Evolutionary conservation across 2,329 filamentous ascomycete genomes (phyloP).

Genomic region (Calonectria honghensis): DNA sequence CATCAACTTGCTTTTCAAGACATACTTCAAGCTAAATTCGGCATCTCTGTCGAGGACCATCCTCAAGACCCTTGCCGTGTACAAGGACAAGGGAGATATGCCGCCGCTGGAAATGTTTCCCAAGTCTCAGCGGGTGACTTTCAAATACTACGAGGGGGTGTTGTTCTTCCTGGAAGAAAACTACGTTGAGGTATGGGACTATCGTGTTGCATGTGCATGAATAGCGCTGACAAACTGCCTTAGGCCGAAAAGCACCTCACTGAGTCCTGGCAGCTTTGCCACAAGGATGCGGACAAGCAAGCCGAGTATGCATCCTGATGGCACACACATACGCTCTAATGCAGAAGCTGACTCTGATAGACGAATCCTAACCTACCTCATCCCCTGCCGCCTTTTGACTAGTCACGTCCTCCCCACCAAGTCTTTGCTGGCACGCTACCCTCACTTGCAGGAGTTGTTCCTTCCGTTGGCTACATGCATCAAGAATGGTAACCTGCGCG

Average conservation of each 20-base stretch:
- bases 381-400: constrained; percentile 93
- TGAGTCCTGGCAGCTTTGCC: constrained; percentile 88
- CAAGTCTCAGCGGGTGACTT: constrained; percentile 93
- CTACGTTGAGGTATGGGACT: constrained; percentile 79
- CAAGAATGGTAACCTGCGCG: constrained; percentile 85
- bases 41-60: constrained; percentile 94
- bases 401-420: constrained; percentile 87
- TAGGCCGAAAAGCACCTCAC: constrained; percentile 88
- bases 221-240: constrained; percentile 34
- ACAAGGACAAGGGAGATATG: constrained; percentile 82
- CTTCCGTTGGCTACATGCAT: constrained; percentile 86
- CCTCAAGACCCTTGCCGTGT: constrained; percentile 86
- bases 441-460: constrained; percentile 85
- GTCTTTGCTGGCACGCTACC: constrained; percentile 83
- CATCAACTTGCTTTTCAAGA: constrained; percentile 97
- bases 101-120: constrained; percentile 87
- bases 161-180: constrained; percentile 97
- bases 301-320: constrained; percentile 77
- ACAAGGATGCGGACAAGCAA: constrained; percentile 82
- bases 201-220: constrained; percentile 15
- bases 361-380: constrained; percentile 94
- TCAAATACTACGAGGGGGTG: constrained; percentile 96
- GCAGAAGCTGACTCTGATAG: constrained; percentile 65
- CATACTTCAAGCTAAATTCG: constrained; percentile 96
- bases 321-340: not conserved